Base-by-base conservation (phyloP, 176 grass and related monocot species). In the Triticum turgidum region DNA sequence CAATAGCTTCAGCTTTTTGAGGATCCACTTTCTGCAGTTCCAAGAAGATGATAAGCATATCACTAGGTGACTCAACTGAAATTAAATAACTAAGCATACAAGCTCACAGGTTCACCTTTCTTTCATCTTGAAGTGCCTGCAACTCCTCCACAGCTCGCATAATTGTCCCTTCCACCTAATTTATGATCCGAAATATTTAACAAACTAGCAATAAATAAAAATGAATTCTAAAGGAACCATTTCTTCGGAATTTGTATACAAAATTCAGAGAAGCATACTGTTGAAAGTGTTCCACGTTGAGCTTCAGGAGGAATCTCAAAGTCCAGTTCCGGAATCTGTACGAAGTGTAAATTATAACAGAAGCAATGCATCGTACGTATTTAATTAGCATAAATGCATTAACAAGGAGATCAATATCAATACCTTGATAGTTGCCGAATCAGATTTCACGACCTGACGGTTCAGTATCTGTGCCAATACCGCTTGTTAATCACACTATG, bases 351-450 rank as follows among this genome's bases (percentile, higher is more conserved):
- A 61, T 83, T 87, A 83, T 2, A 87, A 95, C 80, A 24, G 21
- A 32, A 15, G 8, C 4, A 27, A 47, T 33, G 51, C 51, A 54
- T 54, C 17, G 51, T 54, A 25, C 6, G 22, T 73, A 37, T 14
- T 68, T 30, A 30, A 30, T 30, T 30, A 15, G 14, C 3, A 8
- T 22, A 81, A 73, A 18, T 68, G 24, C 65, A 71, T 56, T 7
- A 44, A 18, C 5, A 86, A 68, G 38, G 14, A 37, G 25, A 59
- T 66, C 61, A 83, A 2, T 45, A 62, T 62, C 15, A 54, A 54
- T 86, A 98, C 96, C 91, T 92, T 98, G 47, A 98, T 94, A 92
- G 90, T 94, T 84, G 96, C 96, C 76, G 91, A 98, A 86, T 98
- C 96, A 84, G 96, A 98, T 85, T 98, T 95, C 35, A 98, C 91